Evolutionary conservation across 2,329 filamentous ascomycete genomes (phyloP).

Genomic region (Fusarium scirpi): DNA sequence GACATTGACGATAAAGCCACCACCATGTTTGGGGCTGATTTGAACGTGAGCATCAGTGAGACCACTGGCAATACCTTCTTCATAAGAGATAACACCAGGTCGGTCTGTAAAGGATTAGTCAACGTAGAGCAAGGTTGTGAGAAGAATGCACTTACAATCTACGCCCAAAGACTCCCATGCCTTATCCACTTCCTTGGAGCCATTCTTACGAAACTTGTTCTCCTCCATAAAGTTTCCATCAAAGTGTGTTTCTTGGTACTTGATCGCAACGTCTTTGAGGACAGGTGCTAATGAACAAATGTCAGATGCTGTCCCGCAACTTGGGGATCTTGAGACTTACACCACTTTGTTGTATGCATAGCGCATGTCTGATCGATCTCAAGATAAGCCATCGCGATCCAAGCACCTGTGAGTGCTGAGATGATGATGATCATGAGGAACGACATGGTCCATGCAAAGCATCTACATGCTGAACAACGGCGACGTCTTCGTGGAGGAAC

Average conservation of each 20-base stretch:
- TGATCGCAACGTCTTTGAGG: constrained; percentile 50
- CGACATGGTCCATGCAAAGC: constrained; percentile 19
- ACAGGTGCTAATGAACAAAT: constrained; percentile 47
- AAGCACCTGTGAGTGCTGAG: constrained; percentile 37
- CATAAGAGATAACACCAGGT: constrained; percentile 60
- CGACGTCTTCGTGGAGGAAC: constrained; percentile 18
- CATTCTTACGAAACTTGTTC: constrained; percentile 63
- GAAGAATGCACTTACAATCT: constrained; percentile 56
- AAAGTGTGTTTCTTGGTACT: constrained; percentile 56
- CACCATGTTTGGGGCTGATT: constrained; percentile 65
- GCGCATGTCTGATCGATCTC: constrained; percentile 43
- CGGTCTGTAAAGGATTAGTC: constrained; percentile 52
- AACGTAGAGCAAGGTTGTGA: fast-evolving
- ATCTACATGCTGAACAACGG: constrained; percentile 31
- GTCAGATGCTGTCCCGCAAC: neutral
- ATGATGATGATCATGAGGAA: constrained; percentile 22
- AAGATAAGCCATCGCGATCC: constrained; percentile 37
- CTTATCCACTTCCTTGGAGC: constrained; percentile 65
- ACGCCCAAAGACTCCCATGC: constrained; percentile 63
- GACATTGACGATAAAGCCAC: constrained; percentile 69
- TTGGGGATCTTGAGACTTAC: constrained; percentile 43
- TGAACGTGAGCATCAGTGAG: constrained; percentile 67
- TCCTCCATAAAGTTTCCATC: constrained; percentile 69
- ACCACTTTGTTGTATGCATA: constrained; percentile 53
- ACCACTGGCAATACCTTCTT: constrained; percentile 63